These are phyloP conservation scores for Phaeolepiota aurea DNA, from an alignment of 768 basidiomycete genomes.

Conservation along the genomic window DNA sequence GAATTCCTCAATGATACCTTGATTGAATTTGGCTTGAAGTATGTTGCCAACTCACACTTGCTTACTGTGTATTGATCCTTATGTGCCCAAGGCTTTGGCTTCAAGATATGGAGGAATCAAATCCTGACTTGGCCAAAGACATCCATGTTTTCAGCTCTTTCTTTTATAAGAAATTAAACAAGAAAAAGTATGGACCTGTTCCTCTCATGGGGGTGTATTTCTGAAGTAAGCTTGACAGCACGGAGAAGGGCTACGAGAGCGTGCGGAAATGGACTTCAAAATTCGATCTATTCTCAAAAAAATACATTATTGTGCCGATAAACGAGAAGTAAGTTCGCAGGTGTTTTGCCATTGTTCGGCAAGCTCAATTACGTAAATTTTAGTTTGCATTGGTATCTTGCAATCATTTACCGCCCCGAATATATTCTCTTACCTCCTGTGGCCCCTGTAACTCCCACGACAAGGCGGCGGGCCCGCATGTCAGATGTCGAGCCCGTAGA, in stretches of 20 bases:
- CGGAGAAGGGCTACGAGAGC: slow-evolving; percentile 66
- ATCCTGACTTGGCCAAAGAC: slow-evolving; percentile 60
- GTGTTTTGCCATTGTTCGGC: neutral
- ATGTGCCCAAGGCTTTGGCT: slow-evolving; percentile 54
- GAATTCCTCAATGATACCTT: slow-evolving; percentile 95
- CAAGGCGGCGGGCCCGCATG: neutral
- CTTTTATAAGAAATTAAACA: slow-evolving; percentile 91
- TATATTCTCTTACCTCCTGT: slow-evolving; percentile 40
- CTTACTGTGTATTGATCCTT: neutral
- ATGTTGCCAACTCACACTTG: slow-evolving; percentile 17
- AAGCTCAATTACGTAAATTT: neutral
- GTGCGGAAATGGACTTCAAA: slow-evolving; percentile 94
- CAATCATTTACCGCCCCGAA: slow-evolving; percentile 83
- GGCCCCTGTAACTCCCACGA: slow-evolving; percentile 3
- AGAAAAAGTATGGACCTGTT: slow-evolving; percentile 40
- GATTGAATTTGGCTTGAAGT: slow-evolving; percentile 96
- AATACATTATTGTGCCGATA: slow-evolving; percentile 90
- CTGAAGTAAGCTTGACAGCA: slow-evolving; percentile 16
- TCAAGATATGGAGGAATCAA: slow-evolving; percentile 38
- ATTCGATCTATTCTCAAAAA: slow-evolving; percentile 82
- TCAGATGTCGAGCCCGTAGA: neutral
- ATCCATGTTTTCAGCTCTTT: slow-evolving; percentile 95
- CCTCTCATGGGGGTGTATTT: too few species aligned
- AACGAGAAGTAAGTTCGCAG: slow-evolving; percentile 74
- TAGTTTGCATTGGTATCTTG: slow-evolving; percentile 96